phyloP scores from a whole-genome alignment of 2,329 filamentous ascomycete species.

The Ilyonectria robusta region DNA sequence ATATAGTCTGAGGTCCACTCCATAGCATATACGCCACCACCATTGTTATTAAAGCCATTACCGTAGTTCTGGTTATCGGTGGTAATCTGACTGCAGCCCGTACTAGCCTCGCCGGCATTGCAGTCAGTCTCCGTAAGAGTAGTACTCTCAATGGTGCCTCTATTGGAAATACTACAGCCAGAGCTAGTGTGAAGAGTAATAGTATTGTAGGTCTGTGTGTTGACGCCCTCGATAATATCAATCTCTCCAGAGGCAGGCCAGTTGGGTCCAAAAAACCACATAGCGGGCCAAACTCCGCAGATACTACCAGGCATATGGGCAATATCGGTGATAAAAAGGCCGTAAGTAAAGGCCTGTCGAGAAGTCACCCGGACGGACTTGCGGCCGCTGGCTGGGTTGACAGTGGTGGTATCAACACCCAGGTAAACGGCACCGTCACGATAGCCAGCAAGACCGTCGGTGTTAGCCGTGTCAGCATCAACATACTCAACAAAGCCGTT shows the following conservation, averaged over 20 bases:
- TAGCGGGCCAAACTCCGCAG: slow-evolving; percentile 84
- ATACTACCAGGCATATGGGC: slow-evolving; percentile 80
- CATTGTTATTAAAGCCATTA: slow-evolving; percentile 77
- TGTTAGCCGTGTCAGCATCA: slow-evolving; percentile 69
- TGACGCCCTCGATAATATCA: slow-evolving; percentile 86
- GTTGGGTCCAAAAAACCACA: slow-evolving; percentile 76
- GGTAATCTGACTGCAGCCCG: slow-evolving; percentile 73
- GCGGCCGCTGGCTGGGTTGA: slow-evolving; percentile 71
- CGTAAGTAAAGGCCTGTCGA: slow-evolving; percentile 73
- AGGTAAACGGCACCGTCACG: slow-evolving; percentile 73
- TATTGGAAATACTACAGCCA: slow-evolving; percentile 70
- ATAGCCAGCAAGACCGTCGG: slow-evolving; percentile 70
- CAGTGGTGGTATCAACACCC: slow-evolving; percentile 75
- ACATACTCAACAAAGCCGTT: slow-evolving; percentile 82
- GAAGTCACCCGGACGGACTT: slow-evolving; percentile 80
- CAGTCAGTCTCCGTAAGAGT: slow-evolving; percentile 68
- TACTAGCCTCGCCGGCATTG: slow-evolving; percentile 64
- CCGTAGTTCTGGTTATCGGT: slow-evolving; percentile 71
- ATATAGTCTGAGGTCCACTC: slow-evolving; percentile 84
- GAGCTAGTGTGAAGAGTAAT: slow-evolving; percentile 78
- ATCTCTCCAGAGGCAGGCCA: slow-evolving; percentile 83
- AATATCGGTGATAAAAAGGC: slow-evolving; percentile 81
- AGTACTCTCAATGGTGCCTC: slow-evolving; percentile 60
- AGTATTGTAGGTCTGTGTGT: slow-evolving; percentile 69
- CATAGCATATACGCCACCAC: slow-evolving; percentile 80